Evolutionary conservation across 2,329 filamentous ascomycete genomes (phyloP).

Genomic region (Botrytis cinerea): DNA sequence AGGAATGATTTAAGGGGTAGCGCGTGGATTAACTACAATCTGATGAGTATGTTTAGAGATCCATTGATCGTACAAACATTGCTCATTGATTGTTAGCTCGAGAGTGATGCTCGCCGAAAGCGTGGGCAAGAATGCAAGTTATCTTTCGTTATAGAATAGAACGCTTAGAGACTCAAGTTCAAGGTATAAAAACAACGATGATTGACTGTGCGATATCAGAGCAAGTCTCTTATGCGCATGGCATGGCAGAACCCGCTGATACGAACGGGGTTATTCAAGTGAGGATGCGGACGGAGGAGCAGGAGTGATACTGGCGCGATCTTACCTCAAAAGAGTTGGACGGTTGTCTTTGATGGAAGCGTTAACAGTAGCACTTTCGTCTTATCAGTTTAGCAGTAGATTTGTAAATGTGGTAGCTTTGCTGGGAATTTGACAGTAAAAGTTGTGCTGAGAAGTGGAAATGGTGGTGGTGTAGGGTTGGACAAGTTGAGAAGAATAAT

Average conservation of each 20-base stretch:
- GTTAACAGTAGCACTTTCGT: background rate
- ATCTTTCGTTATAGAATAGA: background rate
- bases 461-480: background rate
- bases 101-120: background rate
- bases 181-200: background rate
- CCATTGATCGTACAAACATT: background rate
- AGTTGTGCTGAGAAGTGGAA: background rate
- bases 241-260: background rate
- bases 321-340: slow-evolving; percentile 11
- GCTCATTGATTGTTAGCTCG: background rate
- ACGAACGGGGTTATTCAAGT: background rate
- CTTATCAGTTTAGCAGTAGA: background rate
- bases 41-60: background rate
- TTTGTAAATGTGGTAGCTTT: background rate
- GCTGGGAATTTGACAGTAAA: background rate
- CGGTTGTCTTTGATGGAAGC: background rate
- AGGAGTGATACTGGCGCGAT: background rate
- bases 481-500: background rate
- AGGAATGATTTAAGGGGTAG: background rate
- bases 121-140: background rate
- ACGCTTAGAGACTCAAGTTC: background rate
- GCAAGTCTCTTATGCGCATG: background rate
- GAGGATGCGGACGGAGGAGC: background rate
- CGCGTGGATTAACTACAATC: background rate
- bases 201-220: background rate